Conservation (phyloP, 441 rosid species). For the Corymbia citriodora region DNA sequence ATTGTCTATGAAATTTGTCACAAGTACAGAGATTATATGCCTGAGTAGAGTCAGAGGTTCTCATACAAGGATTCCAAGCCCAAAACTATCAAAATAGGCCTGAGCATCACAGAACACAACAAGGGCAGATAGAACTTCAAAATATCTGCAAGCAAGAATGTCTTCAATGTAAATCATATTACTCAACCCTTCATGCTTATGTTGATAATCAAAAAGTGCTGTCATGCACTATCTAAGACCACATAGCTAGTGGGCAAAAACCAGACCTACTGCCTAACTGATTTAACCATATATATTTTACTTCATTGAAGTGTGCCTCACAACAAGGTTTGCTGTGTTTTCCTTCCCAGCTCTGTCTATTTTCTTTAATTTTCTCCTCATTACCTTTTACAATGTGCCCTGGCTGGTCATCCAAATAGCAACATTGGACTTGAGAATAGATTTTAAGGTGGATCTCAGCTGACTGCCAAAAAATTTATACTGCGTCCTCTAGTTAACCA, state of each 20-base stretch:
- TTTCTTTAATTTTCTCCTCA: conserved; percentile 20
- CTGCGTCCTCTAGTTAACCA: neutral
- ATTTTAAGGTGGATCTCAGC: neutral
- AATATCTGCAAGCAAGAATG: neutral
- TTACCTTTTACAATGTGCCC: conserved; percentile 13
- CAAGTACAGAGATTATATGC: neutral
- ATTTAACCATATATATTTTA: neutral
- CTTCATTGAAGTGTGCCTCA: conserved; percentile 38
- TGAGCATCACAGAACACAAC: neutral
- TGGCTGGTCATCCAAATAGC: conserved; percentile 10
- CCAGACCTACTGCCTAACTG: neutral
- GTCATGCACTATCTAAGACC: neutral
- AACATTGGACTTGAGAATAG: neutral
- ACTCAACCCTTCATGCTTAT: neutral
- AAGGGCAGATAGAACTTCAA: neutral
- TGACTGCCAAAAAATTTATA: neutral
- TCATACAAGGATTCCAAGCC: neutral
- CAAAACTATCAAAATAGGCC: neutral
- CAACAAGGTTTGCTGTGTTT: conserved; percentile 22
- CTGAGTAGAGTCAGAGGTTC: neutral
- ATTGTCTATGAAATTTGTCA: neutral
- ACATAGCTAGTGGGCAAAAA: neutral
- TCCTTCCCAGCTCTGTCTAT: conserved; percentile 18
- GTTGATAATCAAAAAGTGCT: neutral
- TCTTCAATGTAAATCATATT: neutral